A percentile compares a stretch with the other conserved stretches of the same genome.
Conservation (phyloP, 176 grass and related monocot species). For the Themeda triandra region DNA sequence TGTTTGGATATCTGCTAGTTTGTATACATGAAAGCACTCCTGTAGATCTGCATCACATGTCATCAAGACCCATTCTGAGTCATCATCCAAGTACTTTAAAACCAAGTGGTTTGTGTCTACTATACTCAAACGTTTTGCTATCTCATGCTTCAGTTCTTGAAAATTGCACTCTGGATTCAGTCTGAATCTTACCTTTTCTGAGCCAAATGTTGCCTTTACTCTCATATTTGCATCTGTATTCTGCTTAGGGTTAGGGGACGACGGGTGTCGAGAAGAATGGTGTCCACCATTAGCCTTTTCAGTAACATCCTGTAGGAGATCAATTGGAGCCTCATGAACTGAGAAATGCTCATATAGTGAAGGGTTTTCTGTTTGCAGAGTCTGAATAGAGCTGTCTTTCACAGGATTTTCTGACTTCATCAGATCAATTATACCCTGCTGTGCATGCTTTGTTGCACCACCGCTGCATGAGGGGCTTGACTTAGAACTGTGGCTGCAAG, state of each 20-base stretch:
- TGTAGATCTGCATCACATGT: constrained; percentile 94
- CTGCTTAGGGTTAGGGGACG: constrained; percentile 10
- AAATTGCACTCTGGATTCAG: constrained; percentile 62
- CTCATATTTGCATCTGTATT: constrained; percentile 51
- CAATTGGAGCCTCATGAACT: constrained; percentile 31
- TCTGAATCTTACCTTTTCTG: constrained; percentile 76
- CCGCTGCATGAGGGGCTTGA: constrained; percentile 56
- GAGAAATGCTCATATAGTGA: constrained; percentile 37
- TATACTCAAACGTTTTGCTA: constrained; percentile 70
- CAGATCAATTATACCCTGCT: constrained; percentile 23
- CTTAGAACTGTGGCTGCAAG: constrained; percentile 61
- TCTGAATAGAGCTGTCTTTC: constrained; percentile 32
- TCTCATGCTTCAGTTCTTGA: constrained; percentile 74
- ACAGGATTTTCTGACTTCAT: constrained; percentile 30
- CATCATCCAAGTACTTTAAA: constrained; percentile 92
- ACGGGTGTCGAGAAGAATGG: constrained; percentile 33
- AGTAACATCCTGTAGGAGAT: constrained; percentile 31
- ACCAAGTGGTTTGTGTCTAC: constrained; percentile 44
- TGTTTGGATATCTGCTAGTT: constrained; percentile 57
- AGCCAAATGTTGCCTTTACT: constrained; percentile 76
- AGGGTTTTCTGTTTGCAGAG: constrained; percentile 42
- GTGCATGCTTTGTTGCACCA: constrained; percentile 46
- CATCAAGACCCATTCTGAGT: constrained; percentile 90
- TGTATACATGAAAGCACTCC: constrained; percentile 86
- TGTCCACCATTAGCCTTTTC: constrained; percentile 28